Conservation (phyloP, 1,284 basidiomycete species). For the Ceratobasidium sp. region DNA sequence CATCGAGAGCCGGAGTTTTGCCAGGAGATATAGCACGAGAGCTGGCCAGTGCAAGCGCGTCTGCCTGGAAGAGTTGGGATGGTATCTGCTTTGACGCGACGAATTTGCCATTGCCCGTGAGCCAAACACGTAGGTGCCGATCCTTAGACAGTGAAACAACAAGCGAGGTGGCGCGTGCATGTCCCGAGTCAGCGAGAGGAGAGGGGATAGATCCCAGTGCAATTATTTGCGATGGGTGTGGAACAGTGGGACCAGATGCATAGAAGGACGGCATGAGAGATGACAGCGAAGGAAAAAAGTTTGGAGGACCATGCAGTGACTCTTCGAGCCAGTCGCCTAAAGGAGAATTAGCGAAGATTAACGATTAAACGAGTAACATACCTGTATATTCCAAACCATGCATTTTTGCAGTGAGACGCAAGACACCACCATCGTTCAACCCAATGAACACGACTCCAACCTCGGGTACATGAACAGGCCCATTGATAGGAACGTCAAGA, state of each 20-base stretch:
- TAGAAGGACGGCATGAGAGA: slow-evolving; percentile 72
- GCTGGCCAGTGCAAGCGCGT: slow-evolving; percentile 45
- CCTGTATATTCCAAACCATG: slow-evolving; percentile 38
- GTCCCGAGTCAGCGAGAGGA: slow-evolving; percentile 58
- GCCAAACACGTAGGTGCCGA: slow-evolving; percentile 86
- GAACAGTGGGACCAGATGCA: slow-evolving; percentile 54
- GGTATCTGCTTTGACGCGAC: slow-evolving; percentile 44
- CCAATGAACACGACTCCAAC: slow-evolving; percentile 76
- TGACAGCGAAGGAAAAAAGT: slow-evolving; percentile 62
- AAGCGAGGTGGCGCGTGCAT: slow-evolving; percentile 61
- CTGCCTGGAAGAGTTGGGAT: slow-evolving; percentile 40
- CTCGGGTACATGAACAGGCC: slow-evolving; percentile 77
- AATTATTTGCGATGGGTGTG: slow-evolving; percentile 69
- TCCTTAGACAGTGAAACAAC: slow-evolving; percentile 89
- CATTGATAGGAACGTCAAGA: slow-evolving; percentile 61
- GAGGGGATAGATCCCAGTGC: slow-evolving; percentile 76
- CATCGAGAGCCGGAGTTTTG: slow-evolving; percentile 54
- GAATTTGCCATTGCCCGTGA: slow-evolving; percentile 45
- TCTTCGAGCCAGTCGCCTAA: slow-evolving; percentile 28
- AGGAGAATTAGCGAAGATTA: slow-evolving; percentile 18
- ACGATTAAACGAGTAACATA: neutral
- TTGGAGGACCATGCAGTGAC: slow-evolving; percentile 19
- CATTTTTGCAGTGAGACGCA: slow-evolving; percentile 75
- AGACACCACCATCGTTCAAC: slow-evolving; percentile 74
- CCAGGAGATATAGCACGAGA: slow-evolving; percentile 39